These are phyloP conservation scores for Hirschioporus abietinus DNA, from an alignment of 768 basidiomycete genomes.

Conservation along the genomic window DNA sequence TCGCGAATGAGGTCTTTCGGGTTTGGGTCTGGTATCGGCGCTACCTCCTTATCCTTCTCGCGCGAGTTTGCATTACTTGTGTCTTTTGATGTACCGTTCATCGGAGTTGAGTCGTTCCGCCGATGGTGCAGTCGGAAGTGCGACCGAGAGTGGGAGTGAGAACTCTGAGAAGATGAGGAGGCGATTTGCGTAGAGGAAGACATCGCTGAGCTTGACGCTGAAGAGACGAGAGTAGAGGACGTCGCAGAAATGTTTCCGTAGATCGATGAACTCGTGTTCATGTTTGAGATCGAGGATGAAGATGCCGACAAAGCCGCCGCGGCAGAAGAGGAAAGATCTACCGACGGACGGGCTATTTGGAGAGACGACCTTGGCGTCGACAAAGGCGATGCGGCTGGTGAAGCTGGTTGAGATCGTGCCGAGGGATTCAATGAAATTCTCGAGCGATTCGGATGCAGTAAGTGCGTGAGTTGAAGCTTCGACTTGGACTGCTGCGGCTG, in stretches of 20 bases:
- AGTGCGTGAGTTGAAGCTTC: neutral
- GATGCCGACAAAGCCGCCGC: neutral
- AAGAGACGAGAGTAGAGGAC: neutral
- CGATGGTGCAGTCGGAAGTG: neutral
- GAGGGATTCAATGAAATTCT: neutral
- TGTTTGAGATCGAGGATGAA: neutral
- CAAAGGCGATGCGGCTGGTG: neutral
- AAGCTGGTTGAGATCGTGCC: constrained; percentile 1
- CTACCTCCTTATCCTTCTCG: neutral
- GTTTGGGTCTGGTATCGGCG: constrained; percentile 35
- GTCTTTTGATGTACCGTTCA: neutral
- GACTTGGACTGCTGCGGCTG: neutral
- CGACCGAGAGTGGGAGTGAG: neutral
- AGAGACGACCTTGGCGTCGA: neutral
- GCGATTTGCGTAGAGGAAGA: neutral
- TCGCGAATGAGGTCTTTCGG: constrained; percentile 51
- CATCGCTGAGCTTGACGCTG: neutral
- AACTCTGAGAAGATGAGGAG: neutral
- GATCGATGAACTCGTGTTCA: neutral
- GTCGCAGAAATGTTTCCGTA: neutral
- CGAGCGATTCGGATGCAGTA: neutral
- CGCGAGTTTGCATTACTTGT: neutral
- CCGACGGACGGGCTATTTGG: neutral
- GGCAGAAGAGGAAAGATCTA: neutral
- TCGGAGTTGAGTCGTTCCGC: neutral